Evolutionary conservation across 1,284 basidiomycete species (phyloP).

Genomic region (Schizophyllum amplum): DNA sequence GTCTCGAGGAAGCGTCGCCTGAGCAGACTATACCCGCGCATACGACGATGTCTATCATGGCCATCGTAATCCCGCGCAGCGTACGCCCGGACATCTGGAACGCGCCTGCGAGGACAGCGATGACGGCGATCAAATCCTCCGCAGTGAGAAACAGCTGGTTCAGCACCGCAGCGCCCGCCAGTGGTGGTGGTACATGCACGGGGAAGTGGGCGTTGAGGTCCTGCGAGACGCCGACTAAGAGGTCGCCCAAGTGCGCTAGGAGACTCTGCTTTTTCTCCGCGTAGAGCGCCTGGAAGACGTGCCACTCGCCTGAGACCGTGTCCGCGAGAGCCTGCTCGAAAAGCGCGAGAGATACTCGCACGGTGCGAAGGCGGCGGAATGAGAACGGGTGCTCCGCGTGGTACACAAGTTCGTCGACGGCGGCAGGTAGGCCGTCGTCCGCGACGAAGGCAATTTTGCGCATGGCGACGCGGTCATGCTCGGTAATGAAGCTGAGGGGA

Average conservation of each 20-base stretch:
- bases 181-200: conserved; percentile 22
- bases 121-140: conserved; percentile 44
- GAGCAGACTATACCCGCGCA: conserved; percentile 18
- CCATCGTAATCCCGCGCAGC: conserved; percentile 32
- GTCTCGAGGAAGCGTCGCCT: neutral
- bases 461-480: conserved; percentile 48
- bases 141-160: conserved; percentile 47
- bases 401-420: conserved; percentile 50
- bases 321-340: conserved; percentile 41
- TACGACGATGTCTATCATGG: conserved; percentile 46
- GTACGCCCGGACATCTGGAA: conserved; percentile 44
- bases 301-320: conserved; percentile 42
- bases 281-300: conserved; percentile 50
- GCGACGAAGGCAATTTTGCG: conserved; percentile 52
- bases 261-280: conserved; percentile 37
- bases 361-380: conserved; percentile 39
- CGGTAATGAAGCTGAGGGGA: conserved; percentile 40
- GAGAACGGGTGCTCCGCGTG: conserved; percentile 42
- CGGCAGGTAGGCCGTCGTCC: conserved; percentile 56
- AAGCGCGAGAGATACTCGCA: conserved; percentile 56
- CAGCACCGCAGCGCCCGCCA: conserved; percentile 32
- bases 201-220: conserved; percentile 48
- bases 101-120: conserved; percentile 34
- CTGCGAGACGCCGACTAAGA: conserved; percentile 36
- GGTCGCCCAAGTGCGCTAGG: conserved; percentile 43